Percentiles rank a stretch among this genome's conserved stretches.
Evolutionary conservation across 2,329 filamentous ascomycete species (phyloP).

Genomic region (Sclerotinia nivalis): DNA sequence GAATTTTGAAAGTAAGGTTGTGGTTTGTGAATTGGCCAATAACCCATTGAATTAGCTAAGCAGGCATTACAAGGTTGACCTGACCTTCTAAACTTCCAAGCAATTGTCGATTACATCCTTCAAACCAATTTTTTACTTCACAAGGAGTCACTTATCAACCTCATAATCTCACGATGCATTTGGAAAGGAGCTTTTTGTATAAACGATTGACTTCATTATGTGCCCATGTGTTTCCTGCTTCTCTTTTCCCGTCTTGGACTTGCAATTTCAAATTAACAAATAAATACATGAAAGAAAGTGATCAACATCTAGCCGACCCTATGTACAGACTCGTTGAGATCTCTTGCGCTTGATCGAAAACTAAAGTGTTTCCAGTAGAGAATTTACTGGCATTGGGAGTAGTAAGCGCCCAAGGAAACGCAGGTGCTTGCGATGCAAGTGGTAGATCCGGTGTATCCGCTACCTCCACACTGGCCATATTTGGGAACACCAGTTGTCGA

Average conservation of each 20-base stretch:
- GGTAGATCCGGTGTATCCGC: slow-evolving; percentile 29
- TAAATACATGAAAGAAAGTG: slow-evolving; percentile 22
- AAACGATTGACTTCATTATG: slow-evolving; percentile 14
- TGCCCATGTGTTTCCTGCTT: slow-evolving; percentile 1
- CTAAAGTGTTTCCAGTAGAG: background rate
- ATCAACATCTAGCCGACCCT: slow-evolving; percentile 12
- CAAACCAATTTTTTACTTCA: background rate
- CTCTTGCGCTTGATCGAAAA: background rate
- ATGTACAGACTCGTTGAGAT: slow-evolving; percentile 22
- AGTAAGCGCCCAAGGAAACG: slow-evolving; percentile 30
- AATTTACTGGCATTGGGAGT: slow-evolving; percentile 30
- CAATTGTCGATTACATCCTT: background rate
- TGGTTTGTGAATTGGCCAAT: background rate
- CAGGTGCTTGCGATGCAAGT: slow-evolving; percentile 28
- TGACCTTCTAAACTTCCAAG: background rate
- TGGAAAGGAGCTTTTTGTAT: background rate
- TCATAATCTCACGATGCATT: background rate
- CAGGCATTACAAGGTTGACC: background rate
- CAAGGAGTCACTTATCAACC: background rate
- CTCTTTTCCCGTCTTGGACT: background rate
- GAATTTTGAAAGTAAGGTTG: background rate
- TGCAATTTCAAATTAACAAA: slow-evolving; percentile 1
- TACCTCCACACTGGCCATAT: slow-evolving; percentile 35
- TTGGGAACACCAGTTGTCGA: slow-evolving; percentile 20
- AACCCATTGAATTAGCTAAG: background rate